Conservation (phyloP, 1,139 yeast species). For the Wickerhamomyces sp. region DNA sequence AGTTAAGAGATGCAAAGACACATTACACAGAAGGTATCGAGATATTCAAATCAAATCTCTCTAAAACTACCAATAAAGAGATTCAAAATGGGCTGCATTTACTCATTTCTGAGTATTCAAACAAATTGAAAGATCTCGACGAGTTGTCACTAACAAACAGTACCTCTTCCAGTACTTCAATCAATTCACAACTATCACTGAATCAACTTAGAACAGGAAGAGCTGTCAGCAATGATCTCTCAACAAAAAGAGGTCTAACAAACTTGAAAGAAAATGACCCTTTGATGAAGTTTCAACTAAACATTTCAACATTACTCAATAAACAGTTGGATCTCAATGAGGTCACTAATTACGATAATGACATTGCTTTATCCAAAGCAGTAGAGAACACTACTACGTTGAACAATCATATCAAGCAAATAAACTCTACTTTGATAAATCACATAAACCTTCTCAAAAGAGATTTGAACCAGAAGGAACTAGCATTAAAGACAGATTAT, state of each 20-base stretch:
- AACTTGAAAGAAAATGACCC: not conserved
- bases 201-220: not conserved
- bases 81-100: conserved; percentile 17
- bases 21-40: conserved; percentile 16
- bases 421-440: conserved; percentile 6
- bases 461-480: conserved; percentile 28
- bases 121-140: conserved; percentile 14
- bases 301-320: not conserved
- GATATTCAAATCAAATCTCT: conserved; percentile 8
- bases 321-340: not conserved
- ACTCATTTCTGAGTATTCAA: conserved; percentile 13
- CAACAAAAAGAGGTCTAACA: not conserved
- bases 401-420: not conserved
- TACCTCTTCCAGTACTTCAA: not conserved
- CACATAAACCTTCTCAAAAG: conserved; percentile 21
- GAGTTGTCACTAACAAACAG: not conserved
- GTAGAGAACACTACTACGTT: not conserved
- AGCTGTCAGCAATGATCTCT: not conserved
- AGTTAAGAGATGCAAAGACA: conserved; percentile 17
- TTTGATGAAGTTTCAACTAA: not conserved
- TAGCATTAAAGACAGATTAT: conserved; percentile 24
- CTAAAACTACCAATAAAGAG: conserved; percentile 12
- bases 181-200: not conserved
- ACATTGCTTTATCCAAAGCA: not conserved
- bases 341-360: not conserved